Evolutionary conservation across 129 eudicot genomes (phyloP).

Genomic region (Ambrosia trifida): DNA sequence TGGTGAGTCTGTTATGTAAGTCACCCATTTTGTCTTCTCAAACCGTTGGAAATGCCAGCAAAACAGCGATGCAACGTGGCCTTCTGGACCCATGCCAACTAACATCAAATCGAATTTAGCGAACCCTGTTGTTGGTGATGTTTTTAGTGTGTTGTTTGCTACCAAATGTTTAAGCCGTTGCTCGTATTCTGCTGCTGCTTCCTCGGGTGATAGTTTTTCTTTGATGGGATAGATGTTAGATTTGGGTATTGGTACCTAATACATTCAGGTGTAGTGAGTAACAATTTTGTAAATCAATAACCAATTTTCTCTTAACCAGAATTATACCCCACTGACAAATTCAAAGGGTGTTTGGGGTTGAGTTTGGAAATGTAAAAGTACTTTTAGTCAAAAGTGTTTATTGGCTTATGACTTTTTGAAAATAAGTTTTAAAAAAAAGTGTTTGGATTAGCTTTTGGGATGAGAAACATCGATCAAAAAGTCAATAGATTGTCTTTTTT

Average conservation of each 20-base stretch:
- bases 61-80: constrained; percentile 73
- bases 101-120: constrained; percentile 70
- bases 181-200: constrained; percentile 64
- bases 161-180: constrained; percentile 48
- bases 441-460: no score
- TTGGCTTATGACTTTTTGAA: no score
- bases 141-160: constrained; percentile 28
- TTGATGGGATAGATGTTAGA: constrained; percentile 54
- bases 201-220: constrained; percentile 49
- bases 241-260: constrained; percentile 62
- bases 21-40: constrained; percentile 65
- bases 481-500: no score
- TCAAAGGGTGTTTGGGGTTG: no score
- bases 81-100: constrained; percentile 80
- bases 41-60: constrained; percentile 46
- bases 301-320: background rate
- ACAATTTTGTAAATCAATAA: background rate
- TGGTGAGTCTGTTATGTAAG: constrained; percentile 74
- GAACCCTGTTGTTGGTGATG: constrained; percentile 40
- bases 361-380: no score
- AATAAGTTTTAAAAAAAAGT: no score
- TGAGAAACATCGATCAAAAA: no score
- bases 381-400: no score
- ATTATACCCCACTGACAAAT: no score
- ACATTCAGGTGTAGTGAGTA: background rate